Evolutionary conservation across 345 rosid species (phyloP).

Genomic region (Syzygium aqueum): DNA sequence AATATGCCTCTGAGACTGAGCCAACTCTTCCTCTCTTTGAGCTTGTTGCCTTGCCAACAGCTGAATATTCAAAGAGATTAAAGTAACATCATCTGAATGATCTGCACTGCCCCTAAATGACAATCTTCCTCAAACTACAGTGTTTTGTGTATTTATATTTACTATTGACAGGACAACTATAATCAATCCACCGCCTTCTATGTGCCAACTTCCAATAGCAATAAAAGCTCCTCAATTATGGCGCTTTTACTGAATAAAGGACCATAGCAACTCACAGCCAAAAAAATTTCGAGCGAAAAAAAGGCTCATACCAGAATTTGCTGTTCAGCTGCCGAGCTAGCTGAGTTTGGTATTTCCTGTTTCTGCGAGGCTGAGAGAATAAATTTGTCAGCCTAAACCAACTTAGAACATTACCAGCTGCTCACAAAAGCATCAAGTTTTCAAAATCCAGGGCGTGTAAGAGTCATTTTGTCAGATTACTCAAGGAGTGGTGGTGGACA

Average conservation of each 20-base stretch:
- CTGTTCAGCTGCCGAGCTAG: slow-evolving; percentile 67
- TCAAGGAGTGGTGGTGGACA: background rate
- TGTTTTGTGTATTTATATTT: background rate
- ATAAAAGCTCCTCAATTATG: background rate
- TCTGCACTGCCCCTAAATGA: background rate
- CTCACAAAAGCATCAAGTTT: background rate
- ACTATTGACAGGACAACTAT: background rate
- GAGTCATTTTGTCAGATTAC: background rate
- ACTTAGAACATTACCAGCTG: background rate
- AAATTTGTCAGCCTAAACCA: background rate
- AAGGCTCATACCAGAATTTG: slow-evolving; percentile 77
- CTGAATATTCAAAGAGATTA: slow-evolving; percentile 29
- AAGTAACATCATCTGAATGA: background rate
- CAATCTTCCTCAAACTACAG: background rate
- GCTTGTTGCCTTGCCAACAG: slow-evolving; percentile 98
- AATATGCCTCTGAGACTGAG: slow-evolving; percentile 94
- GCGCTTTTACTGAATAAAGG: background rate
- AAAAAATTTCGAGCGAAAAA: background rate
- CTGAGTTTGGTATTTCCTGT: slow-evolving; percentile 45
- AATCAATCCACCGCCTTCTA: background rate
- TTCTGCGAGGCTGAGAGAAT: slow-evolving; percentile 45
- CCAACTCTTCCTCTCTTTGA: slow-evolving; percentile 96
- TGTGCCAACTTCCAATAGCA: background rate
- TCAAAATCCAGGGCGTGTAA: background rate
- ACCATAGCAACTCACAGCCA: background rate